Evolutionary conservation across 1,284 basidiomycete genomes (phyloP), one percentile per base, ranked within the genome.

Genomic region (Athelia sp.): DNA sequence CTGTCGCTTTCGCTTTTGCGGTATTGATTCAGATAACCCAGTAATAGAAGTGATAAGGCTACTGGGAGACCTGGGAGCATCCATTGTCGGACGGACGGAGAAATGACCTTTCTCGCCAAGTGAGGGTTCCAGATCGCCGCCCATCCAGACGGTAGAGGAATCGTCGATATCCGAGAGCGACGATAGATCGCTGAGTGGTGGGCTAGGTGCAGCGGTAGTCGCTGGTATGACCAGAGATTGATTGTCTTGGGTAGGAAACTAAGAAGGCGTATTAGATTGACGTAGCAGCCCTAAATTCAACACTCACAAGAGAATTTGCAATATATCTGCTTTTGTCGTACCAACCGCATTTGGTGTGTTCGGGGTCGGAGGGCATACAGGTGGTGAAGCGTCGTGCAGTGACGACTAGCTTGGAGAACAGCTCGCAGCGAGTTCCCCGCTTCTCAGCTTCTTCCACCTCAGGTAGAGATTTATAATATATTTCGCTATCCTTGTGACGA

Each of bases 271-370:
- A 4, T 29, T 29, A 29, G 26, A 13, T 6, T 6, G 26, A 13
- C 26, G 26, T 29, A 29, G 13, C 26, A 29, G 13, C 26, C 13
- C 13, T 4, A 29, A 13, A 29, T 6, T 6, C 26, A 29, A 21
- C 46, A 65, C 63, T 4, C 65, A 65, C 40, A 58, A 29, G 26
- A 29, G 26, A 29, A 4, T 51, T n/a, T 43, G 43, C 11, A 46
- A 52, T 42, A 45, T 59, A 60, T 45, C 50, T 49, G 42, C 57
- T 54, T 49, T 56, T 57, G 55, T 82, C 79, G 52, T 82, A 81
- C 76, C 76, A 82, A n/a, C 80, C 80, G 45, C 61, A 58, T 36
- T 56, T 61, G 21, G 68, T 64, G 40, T 59, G 62, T 17, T 58
- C 53, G 14, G 54, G 50, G 49, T 71, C 70, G n/a, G 70, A 49